phyloP scores from a whole-genome alignment of 331 rosid genomes.

The Pyracantha coccinea region DNA sequence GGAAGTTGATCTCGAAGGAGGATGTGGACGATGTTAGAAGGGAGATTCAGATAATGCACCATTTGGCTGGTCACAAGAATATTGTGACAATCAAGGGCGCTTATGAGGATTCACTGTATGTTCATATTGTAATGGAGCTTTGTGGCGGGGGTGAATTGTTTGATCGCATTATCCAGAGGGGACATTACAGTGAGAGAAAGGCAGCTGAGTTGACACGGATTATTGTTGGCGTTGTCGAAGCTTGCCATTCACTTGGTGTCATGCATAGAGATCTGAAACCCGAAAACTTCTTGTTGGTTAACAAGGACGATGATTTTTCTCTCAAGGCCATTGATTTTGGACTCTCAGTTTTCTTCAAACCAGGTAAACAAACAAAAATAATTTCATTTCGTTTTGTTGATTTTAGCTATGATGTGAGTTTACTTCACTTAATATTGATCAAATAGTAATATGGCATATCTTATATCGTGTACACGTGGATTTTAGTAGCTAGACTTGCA shows the following conservation, averaged over 20 bases:
- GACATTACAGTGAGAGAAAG: slow-evolving; percentile 91
- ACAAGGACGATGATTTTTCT: slow-evolving; percentile 94
- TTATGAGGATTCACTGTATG: slow-evolving; percentile 87
- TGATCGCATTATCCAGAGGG: slow-evolving; percentile 94
- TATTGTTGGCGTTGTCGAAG: slow-evolving; percentile 97
- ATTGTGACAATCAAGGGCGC: slow-evolving; percentile 97
- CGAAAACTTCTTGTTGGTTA: slow-evolving; percentile 84
- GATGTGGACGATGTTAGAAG: slow-evolving; percentile 93
- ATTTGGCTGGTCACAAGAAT: slow-evolving; percentile 94
- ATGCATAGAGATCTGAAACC: slow-evolving; percentile 99
- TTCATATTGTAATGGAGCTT: slow-evolving; percentile 98
- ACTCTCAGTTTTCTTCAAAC: slow-evolving; percentile 96
- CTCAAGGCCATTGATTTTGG: slow-evolving; percentile 99
- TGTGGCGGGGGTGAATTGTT: slow-evolving; percentile 96
- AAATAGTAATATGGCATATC: background rate
- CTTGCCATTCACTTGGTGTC: slow-evolving; percentile 98
- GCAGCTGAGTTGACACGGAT: slow-evolving; percentile 96
- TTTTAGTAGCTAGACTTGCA: background rate
- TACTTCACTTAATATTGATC: background rate
- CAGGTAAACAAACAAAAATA: slow-evolving; percentile 41
- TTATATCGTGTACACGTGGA: background rate
- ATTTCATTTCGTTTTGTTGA: background rate
- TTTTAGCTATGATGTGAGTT: background rate
- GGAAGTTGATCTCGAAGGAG: slow-evolving; percentile 91
- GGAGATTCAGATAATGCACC: slow-evolving; percentile 99